Percentiles rank a stretch among this genome's conserved stretches.
Evolutionary conservation across 495 filamentous ascomycete species (phyloP).

Genomic region (Aspergillus ostianus): DNA sequence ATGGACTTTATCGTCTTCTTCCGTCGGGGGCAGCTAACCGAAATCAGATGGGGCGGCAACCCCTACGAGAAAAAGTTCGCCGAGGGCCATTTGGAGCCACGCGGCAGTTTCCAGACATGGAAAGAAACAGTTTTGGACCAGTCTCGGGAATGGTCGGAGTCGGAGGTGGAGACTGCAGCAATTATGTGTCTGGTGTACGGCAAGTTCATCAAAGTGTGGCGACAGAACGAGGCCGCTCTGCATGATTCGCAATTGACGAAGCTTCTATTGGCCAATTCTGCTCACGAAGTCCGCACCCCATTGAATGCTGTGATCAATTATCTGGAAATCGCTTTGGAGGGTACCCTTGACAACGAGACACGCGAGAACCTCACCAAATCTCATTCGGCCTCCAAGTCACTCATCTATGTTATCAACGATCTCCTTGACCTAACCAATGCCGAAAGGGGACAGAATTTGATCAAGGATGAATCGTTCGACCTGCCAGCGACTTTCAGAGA

Average conservation of each 20-base stretch:
- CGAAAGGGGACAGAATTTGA: slow-evolving; percentile 75
- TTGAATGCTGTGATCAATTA: slow-evolving; percentile 97
- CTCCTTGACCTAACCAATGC: slow-evolving; percentile 88
- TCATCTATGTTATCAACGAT: slow-evolving; percentile 96
- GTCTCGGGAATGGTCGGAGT: slow-evolving; percentile 46
- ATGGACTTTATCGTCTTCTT: slow-evolving; percentile 92
- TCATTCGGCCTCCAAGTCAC: slow-evolving; percentile 89
- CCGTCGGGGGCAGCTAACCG: slow-evolving; percentile 70
- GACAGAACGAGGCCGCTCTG: slow-evolving; percentile 83
- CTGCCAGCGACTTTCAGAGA: slow-evolving; percentile 69
- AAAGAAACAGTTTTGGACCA: slow-evolving; percentile 35
- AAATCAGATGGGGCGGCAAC: slow-evolving; percentile 93
- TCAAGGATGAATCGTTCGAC: slow-evolving; percentile 82
- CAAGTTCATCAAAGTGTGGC: slow-evolving; percentile 90
- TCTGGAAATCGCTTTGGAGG: slow-evolving; percentile 89
- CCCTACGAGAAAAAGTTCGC: slow-evolving; percentile 72
- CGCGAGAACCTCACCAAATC: slow-evolving; percentile 76
- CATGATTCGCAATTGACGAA: slow-evolving; percentile 79
- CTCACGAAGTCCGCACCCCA: slow-evolving; percentile 92
- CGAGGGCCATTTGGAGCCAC: slow-evolving; percentile 32
- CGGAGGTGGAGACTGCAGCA: slow-evolving; percentile 78
- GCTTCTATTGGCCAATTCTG: slow-evolving; percentile 84
- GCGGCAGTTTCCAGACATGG: slow-evolving; percentile 37
- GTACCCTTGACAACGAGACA: slow-evolving; percentile 75
- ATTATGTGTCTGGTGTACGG: slow-evolving; percentile 89